phyloP scores from a whole-genome alignment of 106 monocot genomes.

The Cymbidium sinense region DNA sequence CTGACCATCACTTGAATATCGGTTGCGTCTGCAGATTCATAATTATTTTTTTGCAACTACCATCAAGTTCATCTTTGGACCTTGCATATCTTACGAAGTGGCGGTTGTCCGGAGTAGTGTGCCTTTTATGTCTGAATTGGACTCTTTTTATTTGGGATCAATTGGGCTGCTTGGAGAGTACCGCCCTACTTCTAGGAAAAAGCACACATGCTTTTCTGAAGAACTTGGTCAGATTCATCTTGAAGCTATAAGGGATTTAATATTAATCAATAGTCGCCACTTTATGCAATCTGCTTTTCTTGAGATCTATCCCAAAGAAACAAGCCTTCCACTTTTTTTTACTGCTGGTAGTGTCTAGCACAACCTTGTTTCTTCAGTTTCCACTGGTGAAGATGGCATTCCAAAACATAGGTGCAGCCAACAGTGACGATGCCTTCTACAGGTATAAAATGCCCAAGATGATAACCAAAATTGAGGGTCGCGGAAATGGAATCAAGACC shows the following conservation, averaged over 20 bases:
- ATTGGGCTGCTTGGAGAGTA: conserved; percentile 32
- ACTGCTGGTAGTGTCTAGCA: conserved; percentile 10
- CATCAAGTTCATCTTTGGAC: background rate
- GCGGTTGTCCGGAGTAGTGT: conserved; percentile 14
- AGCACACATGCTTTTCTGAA: conserved; percentile 5
- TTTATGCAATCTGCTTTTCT: conserved; percentile 14
- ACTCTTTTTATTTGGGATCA: conserved; percentile 24
- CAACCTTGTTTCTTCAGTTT: background rate
- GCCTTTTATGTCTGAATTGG: conserved; percentile 24
- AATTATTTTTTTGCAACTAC: background rate
- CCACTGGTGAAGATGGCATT: conserved; percentile 44
- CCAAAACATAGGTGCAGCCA: conserved; percentile 72
- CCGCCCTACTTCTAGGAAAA: conserved; percentile 22
- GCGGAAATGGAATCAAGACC: conserved; percentile 84
- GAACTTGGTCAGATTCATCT: background rate
- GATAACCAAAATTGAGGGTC: conserved; percentile 86
- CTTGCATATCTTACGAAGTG: conserved; percentile 16
- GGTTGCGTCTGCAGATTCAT: background rate
- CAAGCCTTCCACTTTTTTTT: background rate
- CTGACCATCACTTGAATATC: background rate
- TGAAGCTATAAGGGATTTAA: background rate
- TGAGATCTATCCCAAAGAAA: conserved; percentile 2
- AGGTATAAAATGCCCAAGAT: conserved; percentile 89
- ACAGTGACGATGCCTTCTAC: conserved; percentile 86
- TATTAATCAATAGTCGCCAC: conserved; percentile 4